Base-by-base conservation (phyloP, 2,329 filamentous ascomycete species). In the Whalleya microplaca region DNA sequence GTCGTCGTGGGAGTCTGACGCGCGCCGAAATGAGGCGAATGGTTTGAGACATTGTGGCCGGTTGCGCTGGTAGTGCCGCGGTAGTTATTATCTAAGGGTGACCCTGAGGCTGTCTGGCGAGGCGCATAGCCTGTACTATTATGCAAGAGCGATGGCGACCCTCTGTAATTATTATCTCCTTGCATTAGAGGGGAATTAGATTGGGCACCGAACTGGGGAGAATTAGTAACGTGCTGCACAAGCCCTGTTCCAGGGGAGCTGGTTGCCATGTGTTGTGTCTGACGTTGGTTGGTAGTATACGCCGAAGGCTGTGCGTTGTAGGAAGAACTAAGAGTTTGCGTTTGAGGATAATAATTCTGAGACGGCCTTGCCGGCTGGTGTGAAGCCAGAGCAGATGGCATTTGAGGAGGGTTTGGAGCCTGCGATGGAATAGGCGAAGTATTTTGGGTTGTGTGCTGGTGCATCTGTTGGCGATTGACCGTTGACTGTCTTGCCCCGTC, bases 131-230 rank as follows among this genome's bases (percentile, higher is more conserved):
- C 59, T n/a, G 64, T 41, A 29, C 52, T 69, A 20, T 45, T 67
- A 40, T 71, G 69, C 6, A 69, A 63, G n/a, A 71, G 48, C 4
- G 69, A 71, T 12, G 70, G 69, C 6, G 70, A 72, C 43, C 63
- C 66, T 45, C 69, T 67, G 46, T 71, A 72, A 41, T 64, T 67
- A 54, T 55, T 67, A 32, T 72, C 69, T 5, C 66, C 58, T 48
- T 70, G 69, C 63, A 71, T 64, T 9, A 72, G 61, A 29, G 70
- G 69, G 2, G 70, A 71, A 57, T 71, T 71, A 18, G 65, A 69
- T 49, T 72, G 70, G 2, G 67, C 61, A 21, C 65, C 64, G 42
- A 71, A 71, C 45, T 71, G 70, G 18, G 70, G 70, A 45, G 70
- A 71, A 55, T 71, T 71, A 32, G 69, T 67, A 44, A 70, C 66